phyloP scores from a whole-genome alignment of 1,139 yeast species.

The Candida frijolesensis region DNA sequence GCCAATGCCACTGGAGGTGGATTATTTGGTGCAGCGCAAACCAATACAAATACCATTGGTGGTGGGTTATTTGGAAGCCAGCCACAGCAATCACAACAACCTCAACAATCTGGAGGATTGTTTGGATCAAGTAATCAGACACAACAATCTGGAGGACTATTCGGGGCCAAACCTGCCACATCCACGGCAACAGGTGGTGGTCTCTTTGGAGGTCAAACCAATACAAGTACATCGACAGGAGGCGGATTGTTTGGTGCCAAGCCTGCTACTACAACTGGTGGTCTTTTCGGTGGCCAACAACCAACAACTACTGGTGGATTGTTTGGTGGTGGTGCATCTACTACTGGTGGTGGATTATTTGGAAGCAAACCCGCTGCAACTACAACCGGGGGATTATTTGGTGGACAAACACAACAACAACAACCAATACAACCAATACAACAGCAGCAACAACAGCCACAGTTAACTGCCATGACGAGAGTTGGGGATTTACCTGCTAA shows the following conservation, averaged over 20 bases:
- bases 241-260: constrained; percentile 6
- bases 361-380: constrained; percentile 16
- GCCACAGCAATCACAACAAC: constrained; percentile 16
- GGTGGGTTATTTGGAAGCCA: constrained; percentile 21
- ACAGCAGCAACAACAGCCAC: constrained; percentile 26
- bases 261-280: constrained; percentile 16
- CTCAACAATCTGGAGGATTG: constrained; percentile 25
- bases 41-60: too few relatives aligned
- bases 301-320: constrained; percentile 18
- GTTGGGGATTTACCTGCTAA: constrained; percentile 82
- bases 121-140: constrained; percentile 19
- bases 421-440: constrained; percentile 7
- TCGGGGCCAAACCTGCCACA: constrained; percentile 19
- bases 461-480: constrained; percentile 81
- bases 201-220: constrained; percentile 20
- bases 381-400: constrained; percentile 21
- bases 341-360: constrained; percentile 20
- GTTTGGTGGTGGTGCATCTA: constrained; percentile 17
- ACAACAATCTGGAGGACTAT: constrained; percentile 15
- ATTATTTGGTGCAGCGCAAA: too few relatives aligned
- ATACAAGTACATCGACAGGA: constrained; percentile 6
- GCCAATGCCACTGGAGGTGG: too few relatives aligned
- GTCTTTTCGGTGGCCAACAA: constrained; percentile 24
- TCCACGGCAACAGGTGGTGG: constrained; percentile 21
- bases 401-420: constrained; percentile 13